These are phyloP conservation scores for Theobroma grandiflorum DNA, from an alignment of 441 rosid species.

Conservation along the genomic window DNA sequence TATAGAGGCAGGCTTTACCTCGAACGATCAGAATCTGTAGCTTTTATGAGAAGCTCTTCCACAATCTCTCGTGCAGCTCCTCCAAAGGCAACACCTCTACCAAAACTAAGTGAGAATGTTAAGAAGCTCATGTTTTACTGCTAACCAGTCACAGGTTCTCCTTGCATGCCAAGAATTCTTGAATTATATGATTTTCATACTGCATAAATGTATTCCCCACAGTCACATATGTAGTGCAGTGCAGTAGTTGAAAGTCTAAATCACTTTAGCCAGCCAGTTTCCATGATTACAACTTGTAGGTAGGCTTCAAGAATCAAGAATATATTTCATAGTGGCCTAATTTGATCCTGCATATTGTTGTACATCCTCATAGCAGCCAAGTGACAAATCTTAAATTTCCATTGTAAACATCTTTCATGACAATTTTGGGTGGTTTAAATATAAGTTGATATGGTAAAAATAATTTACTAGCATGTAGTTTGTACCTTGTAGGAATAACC, in stretches of 20 bases:
- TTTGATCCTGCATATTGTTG: conserved; percentile 15
- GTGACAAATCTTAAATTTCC: not conserved
- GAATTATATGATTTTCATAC: conserved; percentile 6
- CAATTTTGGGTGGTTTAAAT: not conserved
- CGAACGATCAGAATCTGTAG: conserved; percentile 62
- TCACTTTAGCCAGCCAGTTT: not conserved
- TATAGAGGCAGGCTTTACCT: conserved; percentile 79
- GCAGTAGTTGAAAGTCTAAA: not conserved
- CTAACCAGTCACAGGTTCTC: conserved; percentile 34
- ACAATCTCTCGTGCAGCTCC: conserved; percentile 60
- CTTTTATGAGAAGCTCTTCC: conserved; percentile 39
- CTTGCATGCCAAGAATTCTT: conserved; percentile 17
- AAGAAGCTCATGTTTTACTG: conserved; percentile 80
- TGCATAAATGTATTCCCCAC: not conserved
- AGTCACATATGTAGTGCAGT: not conserved
- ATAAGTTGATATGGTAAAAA: not conserved
- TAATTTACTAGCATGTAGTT: not conserved
- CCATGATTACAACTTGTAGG: not conserved
- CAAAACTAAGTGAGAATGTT: conserved; percentile 67
- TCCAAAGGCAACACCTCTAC: conserved; percentile 65
- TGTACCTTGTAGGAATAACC: not conserved
- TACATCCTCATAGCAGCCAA: not conserved
- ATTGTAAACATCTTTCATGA: not conserved
- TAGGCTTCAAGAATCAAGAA: not conserved
- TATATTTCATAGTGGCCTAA: not conserved